Evolutionary conservation across 768 basidiomycete species (phyloP).

Genomic region (Hortiboletus campestris): DNA sequence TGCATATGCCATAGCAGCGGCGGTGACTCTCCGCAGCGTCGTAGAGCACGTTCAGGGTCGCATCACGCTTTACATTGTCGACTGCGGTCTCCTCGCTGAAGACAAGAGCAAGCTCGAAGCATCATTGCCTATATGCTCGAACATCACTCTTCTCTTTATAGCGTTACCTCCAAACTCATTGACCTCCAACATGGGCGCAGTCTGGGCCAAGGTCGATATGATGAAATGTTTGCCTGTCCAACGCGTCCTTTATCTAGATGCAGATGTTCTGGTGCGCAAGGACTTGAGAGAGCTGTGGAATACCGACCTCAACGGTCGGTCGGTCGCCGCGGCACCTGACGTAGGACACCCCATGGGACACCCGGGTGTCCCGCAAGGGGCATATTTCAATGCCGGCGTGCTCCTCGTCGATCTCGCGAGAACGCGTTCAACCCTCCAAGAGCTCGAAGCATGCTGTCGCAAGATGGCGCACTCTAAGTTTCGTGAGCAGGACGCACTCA

Average conservation of each 20-base stretch:
- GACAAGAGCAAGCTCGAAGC: slow-evolving; percentile 34
- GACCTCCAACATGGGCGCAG: slow-evolving; percentile 27
- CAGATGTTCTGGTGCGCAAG: slow-evolving; percentile 46
- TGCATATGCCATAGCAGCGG: slow-evolving; percentile 46
- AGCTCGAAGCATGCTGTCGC: slow-evolving; percentile 27
- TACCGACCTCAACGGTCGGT: slow-evolving; percentile 40
- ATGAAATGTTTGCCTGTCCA: slow-evolving; percentile 46
- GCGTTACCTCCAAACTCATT: slow-evolving; percentile 33
- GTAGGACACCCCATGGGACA: slow-evolving; percentile 52
- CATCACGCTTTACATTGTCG: slow-evolving; percentile 49
- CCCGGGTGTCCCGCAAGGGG: slow-evolving; percentile 25
- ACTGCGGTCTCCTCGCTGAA: slow-evolving; percentile 41
- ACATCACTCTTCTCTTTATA: slow-evolving; percentile 45
- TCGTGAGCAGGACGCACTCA: slow-evolving; percentile 53
- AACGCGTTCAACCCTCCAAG: slow-evolving; percentile 27
- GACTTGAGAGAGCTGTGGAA: slow-evolving; percentile 44
- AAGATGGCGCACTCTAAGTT: slow-evolving; percentile 32
- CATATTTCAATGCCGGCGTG: slow-evolving; percentile 50
- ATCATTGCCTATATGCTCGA: slow-evolving; percentile 25
- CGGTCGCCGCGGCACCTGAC: slow-evolving; percentile 46
- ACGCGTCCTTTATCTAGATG: slow-evolving; percentile 51
- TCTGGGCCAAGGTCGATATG: slow-evolving; percentile 55
- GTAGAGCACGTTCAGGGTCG: slow-evolving; percentile 36
- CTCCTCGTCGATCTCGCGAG: slow-evolving; percentile 48
- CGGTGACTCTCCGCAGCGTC: slow-evolving; percentile 46